Percentiles rank a stretch among this genome's conserved stretches.
These are phyloP conservation scores for Amesomyces nigricolor DNA, from an alignment of 2,329 filamentous ascomycete species.

Conservation along the genomic window DNA sequence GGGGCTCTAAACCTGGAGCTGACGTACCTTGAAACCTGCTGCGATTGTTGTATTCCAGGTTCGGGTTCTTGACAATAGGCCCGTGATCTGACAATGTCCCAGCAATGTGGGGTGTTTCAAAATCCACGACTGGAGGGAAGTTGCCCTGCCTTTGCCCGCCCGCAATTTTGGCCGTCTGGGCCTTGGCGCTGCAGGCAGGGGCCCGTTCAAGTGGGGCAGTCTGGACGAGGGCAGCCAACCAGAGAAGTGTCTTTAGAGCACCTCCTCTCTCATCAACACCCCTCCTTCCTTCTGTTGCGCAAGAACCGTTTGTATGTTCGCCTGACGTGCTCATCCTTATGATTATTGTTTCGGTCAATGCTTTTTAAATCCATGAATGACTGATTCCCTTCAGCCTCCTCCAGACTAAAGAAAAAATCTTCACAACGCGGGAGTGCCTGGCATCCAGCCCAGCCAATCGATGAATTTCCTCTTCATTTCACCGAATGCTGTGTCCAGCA, in stretches of 20 bases:
- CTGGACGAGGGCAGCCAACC: not conserved
- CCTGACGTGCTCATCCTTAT: no score
- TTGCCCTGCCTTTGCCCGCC: slow-evolving; percentile 2
- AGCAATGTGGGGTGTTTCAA: slow-evolving; percentile 9
- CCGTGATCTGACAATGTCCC: not conserved
- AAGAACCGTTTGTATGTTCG: no score
- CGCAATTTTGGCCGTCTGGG: not conserved
- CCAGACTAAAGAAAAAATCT: no score
- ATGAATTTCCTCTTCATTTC: not conserved
- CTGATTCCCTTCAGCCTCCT: no score
- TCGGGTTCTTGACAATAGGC: not conserved
- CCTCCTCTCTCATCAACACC: not conserved
- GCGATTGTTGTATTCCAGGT: not conserved
- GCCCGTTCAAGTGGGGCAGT: no score
- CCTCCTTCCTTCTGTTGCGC: no score
- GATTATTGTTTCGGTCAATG: no score
- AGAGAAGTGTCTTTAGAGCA: not conserved
- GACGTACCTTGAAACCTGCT: slow-evolving; percentile 10
- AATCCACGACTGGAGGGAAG: not conserved
- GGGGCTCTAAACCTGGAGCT: not conserved
- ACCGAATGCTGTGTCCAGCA: not conserved
- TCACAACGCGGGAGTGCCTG: no score
- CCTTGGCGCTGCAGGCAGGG: not conserved
- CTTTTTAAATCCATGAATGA: no score
- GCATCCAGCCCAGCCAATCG: not conserved